These are phyloP conservation scores for Eucalyptus polyanthemos DNA, from an alignment of 345 rosid genomes.

Conservation along the genomic window DNA sequence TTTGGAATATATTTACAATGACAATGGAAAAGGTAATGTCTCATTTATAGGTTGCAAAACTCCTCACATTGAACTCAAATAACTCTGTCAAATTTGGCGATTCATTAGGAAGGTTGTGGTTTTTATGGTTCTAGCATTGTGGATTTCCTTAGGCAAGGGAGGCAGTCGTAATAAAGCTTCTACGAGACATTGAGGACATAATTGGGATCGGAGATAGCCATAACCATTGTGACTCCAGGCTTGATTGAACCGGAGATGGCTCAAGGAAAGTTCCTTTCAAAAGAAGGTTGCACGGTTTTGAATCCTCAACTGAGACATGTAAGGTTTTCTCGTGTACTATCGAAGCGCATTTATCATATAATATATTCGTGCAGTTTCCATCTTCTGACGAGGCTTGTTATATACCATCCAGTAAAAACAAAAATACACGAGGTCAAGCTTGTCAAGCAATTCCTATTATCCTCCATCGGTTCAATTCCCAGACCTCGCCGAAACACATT, in stretches of 20 bases:
- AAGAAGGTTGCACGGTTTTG: background rate
- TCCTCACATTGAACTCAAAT: background rate
- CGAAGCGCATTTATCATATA: background rate
- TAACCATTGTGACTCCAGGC: constrained; percentile 45
- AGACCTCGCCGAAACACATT: background rate
- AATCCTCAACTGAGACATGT: background rate
- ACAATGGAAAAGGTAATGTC: background rate
- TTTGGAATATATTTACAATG: background rate
- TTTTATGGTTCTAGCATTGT: background rate
- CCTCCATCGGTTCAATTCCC: constrained; percentile 6
- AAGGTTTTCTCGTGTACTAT: background rate
- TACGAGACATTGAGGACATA: constrained; percentile 53
- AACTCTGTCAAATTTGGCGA: background rate
- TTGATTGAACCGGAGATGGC: constrained; percentile 31
- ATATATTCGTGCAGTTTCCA: background rate
- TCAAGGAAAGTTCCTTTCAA: background rate
- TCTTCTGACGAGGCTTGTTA: background rate
- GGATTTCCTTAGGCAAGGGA: constrained; percentile 38
- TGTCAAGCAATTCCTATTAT: constrained; percentile 1
- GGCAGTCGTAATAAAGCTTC: constrained; percentile 28
- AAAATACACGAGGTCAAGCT: background rate
- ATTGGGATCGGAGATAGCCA: constrained; percentile 18
- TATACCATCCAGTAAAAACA: background rate
- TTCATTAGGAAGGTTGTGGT: background rate
- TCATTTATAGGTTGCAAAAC: background rate